phyloP scores from a whole-genome alignment of 345 rosid species.

The Pelargonium nanum region DNA sequence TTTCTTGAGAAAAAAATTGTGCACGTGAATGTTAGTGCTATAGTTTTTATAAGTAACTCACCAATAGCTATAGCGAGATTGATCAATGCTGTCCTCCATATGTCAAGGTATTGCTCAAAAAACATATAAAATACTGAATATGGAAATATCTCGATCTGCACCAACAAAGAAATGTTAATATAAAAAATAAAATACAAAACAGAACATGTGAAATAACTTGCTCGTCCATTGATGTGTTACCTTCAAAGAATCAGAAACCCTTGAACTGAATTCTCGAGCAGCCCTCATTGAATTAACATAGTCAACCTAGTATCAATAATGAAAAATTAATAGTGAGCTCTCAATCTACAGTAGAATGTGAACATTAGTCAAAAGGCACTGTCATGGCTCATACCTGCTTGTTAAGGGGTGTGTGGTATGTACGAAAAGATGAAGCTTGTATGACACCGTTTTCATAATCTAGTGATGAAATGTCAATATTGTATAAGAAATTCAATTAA shows the following conservation, averaged over 20 bases:
- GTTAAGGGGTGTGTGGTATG: slow-evolving; percentile 91
- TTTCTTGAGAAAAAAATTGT: not conserved
- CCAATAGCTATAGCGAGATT: slow-evolving; percentile 93
- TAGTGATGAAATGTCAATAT: slow-evolving; percentile 18
- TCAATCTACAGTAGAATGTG: not conserved
- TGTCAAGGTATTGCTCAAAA: slow-evolving; percentile 95
- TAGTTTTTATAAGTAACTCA: slow-evolving; percentile 28
- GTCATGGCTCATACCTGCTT: slow-evolving; percentile 52
- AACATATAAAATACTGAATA: slow-evolving; percentile 96
- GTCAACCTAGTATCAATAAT: slow-evolving; percentile 43
- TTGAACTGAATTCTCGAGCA: slow-evolving; percentile 73
- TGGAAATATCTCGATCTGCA: slow-evolving; percentile 95
- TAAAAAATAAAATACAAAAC: not conserved
- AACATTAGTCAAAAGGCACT: slow-evolving; percentile 1
- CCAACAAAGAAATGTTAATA: slow-evolving; percentile 8
- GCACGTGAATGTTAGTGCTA: not conserved
- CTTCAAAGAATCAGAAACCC: slow-evolving; percentile 70
- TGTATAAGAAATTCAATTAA: not conserved
- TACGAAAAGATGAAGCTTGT: slow-evolving; percentile 95
- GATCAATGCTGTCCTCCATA: slow-evolving; percentile 92
- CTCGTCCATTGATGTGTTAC: slow-evolving; percentile 23
- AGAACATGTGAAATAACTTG: not conserved
- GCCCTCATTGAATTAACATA: slow-evolving; percentile 87
- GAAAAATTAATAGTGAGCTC: not conserved
- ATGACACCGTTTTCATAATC: slow-evolving; percentile 69